Evolutionary conservation across 139 green algal genomes (phyloP).

Genomic region (Micractinium sp.): DNA sequence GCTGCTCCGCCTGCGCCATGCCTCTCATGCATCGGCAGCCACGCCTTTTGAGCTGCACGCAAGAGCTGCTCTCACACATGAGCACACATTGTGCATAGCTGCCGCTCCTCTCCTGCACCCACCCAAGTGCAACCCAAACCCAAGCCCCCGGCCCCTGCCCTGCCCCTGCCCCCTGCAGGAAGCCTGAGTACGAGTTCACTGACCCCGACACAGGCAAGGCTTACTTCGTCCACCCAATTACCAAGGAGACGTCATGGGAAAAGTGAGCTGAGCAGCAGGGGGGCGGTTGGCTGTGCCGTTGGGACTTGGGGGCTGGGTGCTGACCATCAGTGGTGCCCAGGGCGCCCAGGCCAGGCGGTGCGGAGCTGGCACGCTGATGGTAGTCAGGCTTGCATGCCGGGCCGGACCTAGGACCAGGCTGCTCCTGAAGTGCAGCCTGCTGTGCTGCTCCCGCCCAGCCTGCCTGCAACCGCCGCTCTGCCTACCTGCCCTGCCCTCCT

Average conservation of each 20-base stretch:
- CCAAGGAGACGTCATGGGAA: conserved; percentile 9
- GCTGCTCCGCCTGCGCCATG: not conserved
- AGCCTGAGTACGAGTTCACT: conserved; percentile 2
- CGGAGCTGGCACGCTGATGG: not conserved
- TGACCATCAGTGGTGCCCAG: not conserved
- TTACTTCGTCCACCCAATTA: conserved; percentile 10
- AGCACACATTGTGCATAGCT: too few relatives aligned
- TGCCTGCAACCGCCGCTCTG: not conserved
- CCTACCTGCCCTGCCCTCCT: not conserved
- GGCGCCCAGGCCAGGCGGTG: not conserved
- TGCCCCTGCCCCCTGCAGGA: not conserved
- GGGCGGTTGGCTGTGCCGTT: not conserved
- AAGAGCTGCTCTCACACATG: too few relatives aligned
- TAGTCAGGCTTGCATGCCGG: not conserved
- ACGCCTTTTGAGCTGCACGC: not conserved
- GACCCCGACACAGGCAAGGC: not conserved
- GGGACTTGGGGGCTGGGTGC: not conserved
- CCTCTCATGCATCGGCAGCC: not conserved
- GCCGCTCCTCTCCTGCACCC: too few relatives aligned
- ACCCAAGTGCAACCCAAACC: too few relatives aligned
- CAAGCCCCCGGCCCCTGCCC: too few relatives aligned
- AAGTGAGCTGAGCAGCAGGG: not conserved
- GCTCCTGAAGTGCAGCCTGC: too few relatives aligned
- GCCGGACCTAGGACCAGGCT: not conserved
- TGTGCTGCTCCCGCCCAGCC: not conserved